These are phyloP conservation scores for Clitoria ternatea DNA, from an alignment of 306 rosid species.

Conservation along the genomic window DNA sequence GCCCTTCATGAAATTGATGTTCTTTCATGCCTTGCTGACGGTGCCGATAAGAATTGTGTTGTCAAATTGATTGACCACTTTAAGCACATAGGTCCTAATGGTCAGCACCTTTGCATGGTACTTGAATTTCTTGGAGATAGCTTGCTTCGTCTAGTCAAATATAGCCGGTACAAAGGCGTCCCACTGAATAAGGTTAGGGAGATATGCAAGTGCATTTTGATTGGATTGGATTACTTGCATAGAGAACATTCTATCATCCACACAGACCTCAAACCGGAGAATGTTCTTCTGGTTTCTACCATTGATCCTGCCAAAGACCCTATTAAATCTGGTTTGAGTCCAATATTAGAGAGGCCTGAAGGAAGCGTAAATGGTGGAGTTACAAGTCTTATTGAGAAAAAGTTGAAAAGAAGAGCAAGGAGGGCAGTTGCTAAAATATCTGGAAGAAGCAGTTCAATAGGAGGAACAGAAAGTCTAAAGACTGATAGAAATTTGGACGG, in stretches of 20 bases:
- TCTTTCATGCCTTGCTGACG: slow-evolving; percentile 65
- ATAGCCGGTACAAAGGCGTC: slow-evolving; percentile 68
- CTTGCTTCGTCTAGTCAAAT: slow-evolving; percentile 73
- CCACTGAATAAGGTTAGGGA: slow-evolving; percentile 71
- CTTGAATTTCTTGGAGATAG: slow-evolving; percentile 95
- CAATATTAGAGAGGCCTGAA: slow-evolving; percentile 84
- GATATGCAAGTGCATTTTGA: slow-evolving; percentile 74
- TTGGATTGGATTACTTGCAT: slow-evolving; percentile 87
- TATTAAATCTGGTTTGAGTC: slow-evolving; percentile 50
- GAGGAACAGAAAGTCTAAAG: slow-evolving; percentile 44
- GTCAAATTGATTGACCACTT: slow-evolving; percentile 79
- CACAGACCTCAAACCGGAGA: slow-evolving; percentile 91
- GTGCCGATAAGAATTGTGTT: slow-evolving; percentile 56
- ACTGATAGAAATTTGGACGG: slow-evolving; percentile 64
- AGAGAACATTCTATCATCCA: slow-evolving; percentile 85
- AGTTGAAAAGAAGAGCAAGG: slow-evolving; percentile 84
- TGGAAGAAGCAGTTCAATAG: slow-evolving; percentile 56
- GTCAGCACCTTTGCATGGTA: slow-evolving; percentile 96
- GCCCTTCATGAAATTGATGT: slow-evolving; percentile 89
- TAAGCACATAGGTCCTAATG: slow-evolving; percentile 94
- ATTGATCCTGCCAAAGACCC: slow-evolving; percentile 90
- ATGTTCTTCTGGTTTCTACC: slow-evolving; percentile 72
- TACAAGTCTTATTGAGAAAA: slow-evolving; percentile 70
- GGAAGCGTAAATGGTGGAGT: slow-evolving; percentile 61
- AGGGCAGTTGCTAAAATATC: slow-evolving; percentile 89